phyloP scores from a whole-genome alignment of 1,284 basidiomycete genomes.

The Ganoderma leucocontextum region DNA sequence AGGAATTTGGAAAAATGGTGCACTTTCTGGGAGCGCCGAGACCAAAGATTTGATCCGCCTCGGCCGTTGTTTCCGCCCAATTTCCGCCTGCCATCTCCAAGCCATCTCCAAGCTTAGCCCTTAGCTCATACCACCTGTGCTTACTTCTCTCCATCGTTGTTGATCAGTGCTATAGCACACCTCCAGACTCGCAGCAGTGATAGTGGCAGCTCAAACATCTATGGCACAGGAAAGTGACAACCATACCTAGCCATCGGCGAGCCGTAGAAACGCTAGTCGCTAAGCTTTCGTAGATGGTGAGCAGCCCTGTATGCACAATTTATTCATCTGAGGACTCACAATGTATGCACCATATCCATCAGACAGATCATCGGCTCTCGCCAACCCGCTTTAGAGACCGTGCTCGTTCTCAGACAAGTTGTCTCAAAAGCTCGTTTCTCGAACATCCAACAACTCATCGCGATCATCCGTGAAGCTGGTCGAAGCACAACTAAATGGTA shows the following conservation, averaged over 20 bases:
- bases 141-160: no score
- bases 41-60: no score
- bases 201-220: background rate
- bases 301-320: conserved; percentile 8
- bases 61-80: no score
- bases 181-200: background rate
- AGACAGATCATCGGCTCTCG: conserved; percentile 92
- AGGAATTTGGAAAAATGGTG: no score
- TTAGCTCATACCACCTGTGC: no score
- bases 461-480: conserved; percentile 85
- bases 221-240: conserved; percentile 37
- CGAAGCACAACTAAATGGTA: conserved; percentile 95
- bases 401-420: conserved; percentile 88
- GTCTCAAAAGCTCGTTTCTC: conserved; percentile 88
- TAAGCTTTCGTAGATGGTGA: conserved; percentile 42
- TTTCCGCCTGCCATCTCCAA: no score
- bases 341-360: background rate
- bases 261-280: conserved; percentile 41
- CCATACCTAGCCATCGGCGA: conserved; percentile 37
- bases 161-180: no score
- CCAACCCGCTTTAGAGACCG: conserved; percentile 89
- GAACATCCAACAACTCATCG: conserved; percentile 87
- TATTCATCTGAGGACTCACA: background rate
- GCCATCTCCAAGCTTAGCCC: no score
- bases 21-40: no score